phyloP scores from a whole-genome alignment of 2,329 filamentous ascomycete species.

The Leptosphaerulina australis region DNA sequence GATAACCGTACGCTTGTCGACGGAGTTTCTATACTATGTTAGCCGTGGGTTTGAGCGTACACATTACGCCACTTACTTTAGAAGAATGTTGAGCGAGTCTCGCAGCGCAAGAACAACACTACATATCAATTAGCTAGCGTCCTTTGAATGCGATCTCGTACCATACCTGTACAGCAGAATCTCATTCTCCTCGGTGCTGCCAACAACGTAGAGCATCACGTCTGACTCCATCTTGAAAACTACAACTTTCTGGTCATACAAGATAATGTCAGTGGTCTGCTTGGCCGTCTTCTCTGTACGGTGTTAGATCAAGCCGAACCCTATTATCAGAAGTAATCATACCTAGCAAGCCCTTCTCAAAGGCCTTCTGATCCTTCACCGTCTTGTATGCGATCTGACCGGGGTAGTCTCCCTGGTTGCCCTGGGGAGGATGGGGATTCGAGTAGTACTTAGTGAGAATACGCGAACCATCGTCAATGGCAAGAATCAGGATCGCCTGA shows the following conservation, averaged over 20 bases:
- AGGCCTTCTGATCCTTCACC: constrained; percentile 91
- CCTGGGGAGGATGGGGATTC: constrained; percentile 70
- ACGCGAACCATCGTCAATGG: constrained; percentile 84
- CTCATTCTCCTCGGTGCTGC: constrained; percentile 90
- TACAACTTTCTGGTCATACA: constrained; percentile 95
- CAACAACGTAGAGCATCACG: constrained; percentile 94
- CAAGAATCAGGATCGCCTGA: constrained; percentile 58
- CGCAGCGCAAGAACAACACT: constrained; percentile 86
- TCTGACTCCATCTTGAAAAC: constrained; percentile 98
- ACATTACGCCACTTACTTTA: constrained; percentile 73
- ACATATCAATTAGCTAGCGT: constrained; percentile 19
- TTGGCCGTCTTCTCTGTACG: constrained; percentile 82
- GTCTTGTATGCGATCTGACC: constrained; percentile 81
- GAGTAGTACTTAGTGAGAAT: constrained; percentile 95
- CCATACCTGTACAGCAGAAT: constrained; percentile 79
- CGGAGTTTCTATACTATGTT: constrained; percentile 71
- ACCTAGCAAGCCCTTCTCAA: constrained; percentile 87
- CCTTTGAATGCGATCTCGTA: too few species aligned
- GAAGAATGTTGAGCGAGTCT: constrained; percentile 86
- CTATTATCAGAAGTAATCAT: constrained; percentile 78
- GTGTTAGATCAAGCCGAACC: constrained; percentile 53
- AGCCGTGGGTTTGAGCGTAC: background rate
- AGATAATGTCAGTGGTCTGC: constrained; percentile 92
- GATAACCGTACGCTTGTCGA: constrained; percentile 96
- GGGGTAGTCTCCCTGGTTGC: constrained; percentile 63